Evolutionary conservation across 441 rosid genomes (phyloP).

Genomic region (Melastoma candidum): DNA sequence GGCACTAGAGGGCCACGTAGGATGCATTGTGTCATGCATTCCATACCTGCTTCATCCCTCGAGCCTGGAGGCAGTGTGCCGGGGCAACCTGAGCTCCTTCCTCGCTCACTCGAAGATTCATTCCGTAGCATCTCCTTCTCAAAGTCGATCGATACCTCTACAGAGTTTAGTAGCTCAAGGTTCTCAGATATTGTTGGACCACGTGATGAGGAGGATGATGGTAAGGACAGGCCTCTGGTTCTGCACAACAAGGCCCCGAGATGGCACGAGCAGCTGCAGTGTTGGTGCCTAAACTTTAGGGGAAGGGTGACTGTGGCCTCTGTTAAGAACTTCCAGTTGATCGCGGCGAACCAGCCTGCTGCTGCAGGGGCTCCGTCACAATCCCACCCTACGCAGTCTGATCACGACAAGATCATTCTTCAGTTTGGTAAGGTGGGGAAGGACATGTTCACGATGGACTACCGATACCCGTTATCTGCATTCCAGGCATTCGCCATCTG

Average conservation of each 20-base stretch:
- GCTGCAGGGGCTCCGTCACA: constrained; percentile 50
- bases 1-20: constrained; percentile 94
- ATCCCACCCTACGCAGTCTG: constrained; percentile 42
- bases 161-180: constrained; percentile 73
- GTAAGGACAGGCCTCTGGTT: constrained; percentile 58
- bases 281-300: constrained; percentile 94
- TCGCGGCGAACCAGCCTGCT: constrained; percentile 64
- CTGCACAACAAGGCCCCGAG: constrained; percentile 84
- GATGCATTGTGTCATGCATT: constrained; percentile 87
- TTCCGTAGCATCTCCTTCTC: constrained; percentile 75
- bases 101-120: constrained; percentile 73
- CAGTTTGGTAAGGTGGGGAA: constrained; percentile 95
- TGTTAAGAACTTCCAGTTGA: constrained; percentile 90
- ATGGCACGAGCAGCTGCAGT: constrained; percentile 97
- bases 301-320: constrained; percentile 96
- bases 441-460: constrained; percentile 70
- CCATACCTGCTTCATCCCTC: constrained; percentile 61
- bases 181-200: constrained; percentile 69
- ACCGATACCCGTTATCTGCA: constrained; percentile 54
- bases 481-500: constrained; percentile 96
- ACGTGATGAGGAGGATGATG: constrained; percentile 48
- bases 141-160: constrained; percentile 51
- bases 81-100: constrained; percentile 68
- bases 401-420: constrained; percentile 79
- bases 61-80: constrained; percentile 82